Evolutionary conservation across 1,284 basidiomycete species (phyloP), one percentile per base, ranked within the genome.

Genomic region (Trametes sp.): DNA sequence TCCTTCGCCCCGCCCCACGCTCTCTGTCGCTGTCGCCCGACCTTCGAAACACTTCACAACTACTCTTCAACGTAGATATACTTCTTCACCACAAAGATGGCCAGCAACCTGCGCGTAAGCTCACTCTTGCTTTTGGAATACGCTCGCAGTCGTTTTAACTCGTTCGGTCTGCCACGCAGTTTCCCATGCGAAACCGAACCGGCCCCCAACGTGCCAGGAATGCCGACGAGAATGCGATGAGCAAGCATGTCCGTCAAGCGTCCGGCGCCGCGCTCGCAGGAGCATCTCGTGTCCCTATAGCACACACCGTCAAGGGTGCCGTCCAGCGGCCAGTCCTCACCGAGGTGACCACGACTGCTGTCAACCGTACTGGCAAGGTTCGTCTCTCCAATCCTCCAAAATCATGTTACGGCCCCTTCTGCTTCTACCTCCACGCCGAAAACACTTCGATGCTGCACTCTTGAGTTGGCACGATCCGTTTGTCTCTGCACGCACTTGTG

Each of bases 181-280:
- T 79, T 70, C 72, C 77, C 57, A 68, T 78, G 74, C 78, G 79
- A 72, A 76, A 76, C 72, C 77, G 78, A 64, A 72, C 74, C 59
- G 78, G 78, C 44, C 73, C 76, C 24, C 75, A 76, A 74, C 88
- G 90, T 72, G 75, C 79, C 72, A 91, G 89, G 77, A 83, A 81
- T 64, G 76, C 75, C 61, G 91, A 93, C 72, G 90, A 93, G 79
- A 93, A 93, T 71, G 87, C 90, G 51, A 82, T 81, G 69, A 85
- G 82, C 71, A 85, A 80, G 76, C 86, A 90, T 70, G 70, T 81
- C 50, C 87, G 89, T 63, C 87, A 89, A 69, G 68, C 80, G 24
- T 88, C 88, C 19, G 82, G 78, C 66, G 77, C 77, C 65, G 73
- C 78, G 54, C 69, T 78, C 58, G 70, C 75, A 41, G 80, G 80